Conservation (phyloP, 108 stramenopile species). For the Cylindrotheca closterium region DNA sequence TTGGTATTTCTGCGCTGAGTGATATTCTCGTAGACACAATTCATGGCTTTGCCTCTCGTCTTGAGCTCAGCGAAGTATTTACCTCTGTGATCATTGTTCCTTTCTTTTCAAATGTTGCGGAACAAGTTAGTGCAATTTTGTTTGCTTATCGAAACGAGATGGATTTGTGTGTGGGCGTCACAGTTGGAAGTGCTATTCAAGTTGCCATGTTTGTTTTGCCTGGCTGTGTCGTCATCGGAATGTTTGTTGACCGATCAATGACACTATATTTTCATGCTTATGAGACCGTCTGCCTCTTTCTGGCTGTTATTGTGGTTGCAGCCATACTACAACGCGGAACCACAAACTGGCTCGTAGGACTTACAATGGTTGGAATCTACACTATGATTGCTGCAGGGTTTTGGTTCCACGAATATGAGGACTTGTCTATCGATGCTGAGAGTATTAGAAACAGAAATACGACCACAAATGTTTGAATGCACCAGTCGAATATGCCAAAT, state of each 20-base stretch:
- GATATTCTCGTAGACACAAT: conserved; percentile 94
- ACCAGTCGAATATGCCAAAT: no score
- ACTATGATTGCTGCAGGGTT: conserved; percentile 86
- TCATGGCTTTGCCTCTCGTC: conserved; percentile 86
- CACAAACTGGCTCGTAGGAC: conserved; percentile 85
- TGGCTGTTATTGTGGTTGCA: conserved; percentile 70
- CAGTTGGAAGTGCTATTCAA: conserved; percentile 95
- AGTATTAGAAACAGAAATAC: background rate
- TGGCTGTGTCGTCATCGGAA: conserved; percentile 90
- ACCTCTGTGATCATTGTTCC: conserved; percentile 94
- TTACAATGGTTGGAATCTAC: conserved; percentile 72
- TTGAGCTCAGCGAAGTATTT: conserved; percentile 87
- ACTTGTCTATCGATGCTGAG: conserved; percentile 60
- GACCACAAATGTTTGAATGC: no score
- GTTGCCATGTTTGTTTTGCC: conserved; percentile 95
- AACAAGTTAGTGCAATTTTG: conserved; percentile 92
- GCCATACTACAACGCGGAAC: conserved; percentile 85
- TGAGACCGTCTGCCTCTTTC: conserved; percentile 83
- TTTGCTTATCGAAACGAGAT: conserved; percentile 96
- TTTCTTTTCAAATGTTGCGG: conserved; percentile 97
- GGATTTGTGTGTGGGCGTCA: conserved; percentile 96
- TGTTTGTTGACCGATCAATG: conserved; percentile 85
- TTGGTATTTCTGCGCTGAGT: conserved; percentile 86
- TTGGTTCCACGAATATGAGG: conserved; percentile 83
- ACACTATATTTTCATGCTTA: conserved; percentile 85